Evolutionary conservation across 306 rosid species (phyloP).

Genomic region (Sphenostylis stenocarpa): DNA sequence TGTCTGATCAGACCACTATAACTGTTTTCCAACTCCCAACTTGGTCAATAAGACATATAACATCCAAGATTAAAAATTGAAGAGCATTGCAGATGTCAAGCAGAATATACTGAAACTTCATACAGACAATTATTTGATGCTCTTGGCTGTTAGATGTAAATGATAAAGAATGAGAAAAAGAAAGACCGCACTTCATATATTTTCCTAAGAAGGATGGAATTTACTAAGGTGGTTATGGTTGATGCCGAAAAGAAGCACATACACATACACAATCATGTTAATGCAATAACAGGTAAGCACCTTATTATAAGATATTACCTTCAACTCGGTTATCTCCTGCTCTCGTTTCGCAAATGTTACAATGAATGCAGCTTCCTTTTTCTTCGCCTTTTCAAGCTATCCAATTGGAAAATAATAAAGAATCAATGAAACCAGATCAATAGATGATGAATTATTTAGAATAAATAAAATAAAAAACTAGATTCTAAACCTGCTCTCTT

Average conservation of each 20-base stretch:
- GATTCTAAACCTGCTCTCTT: slow-evolving; percentile 74
- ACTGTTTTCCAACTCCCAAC: background rate
- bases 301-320: slow-evolving; percentile 44
- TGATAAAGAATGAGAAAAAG: slow-evolving; percentile 6
- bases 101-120: slow-evolving; percentile 3
- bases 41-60: background rate
- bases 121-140: background rate
- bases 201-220: background rate
- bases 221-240: background rate
- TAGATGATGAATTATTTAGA: slow-evolving; percentile 11
- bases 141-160: background rate
- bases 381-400: slow-evolving; percentile 95
- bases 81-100: background rate
- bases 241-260: slow-evolving; percentile 28
- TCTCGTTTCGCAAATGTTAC: slow-evolving; percentile 94
- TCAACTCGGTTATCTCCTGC: slow-evolving; percentile 92
- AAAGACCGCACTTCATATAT: background rate
- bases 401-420: slow-evolving; percentile 7
- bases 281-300: slow-evolving; percentile 5
- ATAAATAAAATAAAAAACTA: slow-evolving; percentile 11
- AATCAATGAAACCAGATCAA: slow-evolving; percentile 18
- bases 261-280: slow-evolving; percentile 13
- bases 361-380: slow-evolving; percentile 94
- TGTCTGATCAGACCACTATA: too few relatives aligned
- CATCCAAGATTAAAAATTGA: background rate